Base-by-base conservation (phyloP, 164 flowering plant genomes). In the Macadamia integrifolia region DNA sequence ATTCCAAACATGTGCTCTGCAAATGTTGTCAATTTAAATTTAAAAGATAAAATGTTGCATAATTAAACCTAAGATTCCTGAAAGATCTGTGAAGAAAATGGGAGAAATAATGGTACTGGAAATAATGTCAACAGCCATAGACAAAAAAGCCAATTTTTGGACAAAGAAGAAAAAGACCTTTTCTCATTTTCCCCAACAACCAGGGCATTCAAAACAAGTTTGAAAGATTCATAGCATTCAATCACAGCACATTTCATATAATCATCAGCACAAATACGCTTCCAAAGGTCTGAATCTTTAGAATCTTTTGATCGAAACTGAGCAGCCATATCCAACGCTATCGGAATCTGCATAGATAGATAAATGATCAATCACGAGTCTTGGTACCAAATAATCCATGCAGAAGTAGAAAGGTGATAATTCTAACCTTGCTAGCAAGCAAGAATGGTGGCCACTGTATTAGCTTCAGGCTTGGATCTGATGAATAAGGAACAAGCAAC, bases 391-490 rank as follows among this genome's bases (percentile, higher is more conserved):
- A 60, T 15, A 73, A 58, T 32, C 56, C 40, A 31, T 30, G 6
- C 30, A 60, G 29, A 59, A 3, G 66, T 64, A 44, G 62, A 48
- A 62, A 67, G 49, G 58, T 42, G 55, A 49, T 1, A 43, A 52
- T 18, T 30, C 72, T 59, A 52, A 92, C 99, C 96, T 90, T 95
- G 97, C 96, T 91, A 44, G 99, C 97, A 74, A 95, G 96, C 77
- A 95, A 75, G 78, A 92, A 91, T 0, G 96, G 98, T 62, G 99
- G 99, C 99, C 99, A 95, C 75, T 92, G 99, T 64, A 95, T 89
- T 58, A 89, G 68, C 74, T 89, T 87, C 65, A 95, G 75, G 73
- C 85, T 85, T 48, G 89, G 88, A 82, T 91, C 99, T 53, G 93
- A 87, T 52, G 97, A 80, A 74, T 92, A 95, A 43, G 99, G 99